phyloP scores from a whole-genome alignment of 352 stramenopile species.

The Synura sp. region DNA sequence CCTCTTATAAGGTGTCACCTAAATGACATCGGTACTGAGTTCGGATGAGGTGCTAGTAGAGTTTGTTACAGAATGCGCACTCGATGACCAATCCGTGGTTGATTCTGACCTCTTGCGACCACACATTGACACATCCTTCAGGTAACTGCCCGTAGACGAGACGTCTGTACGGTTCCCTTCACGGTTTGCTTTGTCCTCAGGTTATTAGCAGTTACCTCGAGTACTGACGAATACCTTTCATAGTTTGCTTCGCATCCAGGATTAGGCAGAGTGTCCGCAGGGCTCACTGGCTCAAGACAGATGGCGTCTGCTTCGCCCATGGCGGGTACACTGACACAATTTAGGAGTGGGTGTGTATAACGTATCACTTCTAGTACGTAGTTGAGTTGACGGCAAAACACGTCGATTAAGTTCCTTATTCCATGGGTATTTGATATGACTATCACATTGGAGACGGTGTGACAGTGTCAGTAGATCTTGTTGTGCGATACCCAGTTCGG shows the following conservation, averaged over 20 bases:
- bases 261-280: no score
- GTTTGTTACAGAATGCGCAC: constrained; percentile 11
- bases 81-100: constrained; percentile 20
- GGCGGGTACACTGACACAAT: constrained; percentile 6
- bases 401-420: constrained; percentile 10
- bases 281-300: no score
- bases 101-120: constrained; percentile 19
- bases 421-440: constrained; percentile 14
- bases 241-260: constrained; percentile 19
- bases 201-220: constrained; percentile 13
- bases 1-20: constrained; percentile 22
- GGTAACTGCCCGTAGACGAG: constrained; percentile 21
- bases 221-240: constrained; percentile 23
- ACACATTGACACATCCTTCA: constrained; percentile 4
- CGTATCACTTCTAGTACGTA: neutral
- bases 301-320: no score
- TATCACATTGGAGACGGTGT: constrained; percentile 20
- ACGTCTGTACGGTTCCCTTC: constrained; percentile 25
- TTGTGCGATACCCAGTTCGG: no score
- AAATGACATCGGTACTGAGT: constrained; percentile 26
- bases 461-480: constrained; percentile 18
- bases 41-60: constrained; percentile 14
- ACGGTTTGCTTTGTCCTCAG: constrained; percentile 20
- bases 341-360: neutral
- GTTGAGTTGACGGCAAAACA: neutral